These are phyloP conservation scores for Vigna unguiculata DNA, from an alignment of 306 rosid species.

Conservation along the genomic window DNA sequence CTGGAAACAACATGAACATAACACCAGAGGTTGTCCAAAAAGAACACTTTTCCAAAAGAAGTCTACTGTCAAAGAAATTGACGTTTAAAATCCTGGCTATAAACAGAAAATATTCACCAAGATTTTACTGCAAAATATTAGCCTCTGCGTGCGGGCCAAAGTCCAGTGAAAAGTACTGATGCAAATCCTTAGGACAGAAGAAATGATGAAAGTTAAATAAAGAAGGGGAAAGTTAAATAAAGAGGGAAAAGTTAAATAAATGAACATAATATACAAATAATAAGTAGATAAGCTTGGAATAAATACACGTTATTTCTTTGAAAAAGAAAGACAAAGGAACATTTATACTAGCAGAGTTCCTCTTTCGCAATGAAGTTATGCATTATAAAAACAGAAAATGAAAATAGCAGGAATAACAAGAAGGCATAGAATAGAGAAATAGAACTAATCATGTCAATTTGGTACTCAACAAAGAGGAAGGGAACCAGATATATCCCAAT, in stretches of 20 bases:
- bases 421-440: constrained; percentile 14
- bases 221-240: neutral
- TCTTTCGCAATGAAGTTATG: constrained; percentile 24
- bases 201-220: neutral
- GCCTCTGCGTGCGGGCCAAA: constrained; percentile 4
- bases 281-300: constrained; percentile 13
- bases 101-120: constrained; percentile 6
- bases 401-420: constrained; percentile 16
- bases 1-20: constrained; percentile 9
- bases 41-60: constrained; percentile 26
- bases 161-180: neutral
- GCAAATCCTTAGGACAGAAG: constrained; percentile 1
- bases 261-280: constrained; percentile 5
- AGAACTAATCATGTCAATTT: constrained; percentile 27
- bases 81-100: neutral
- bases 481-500: constrained; percentile 23
- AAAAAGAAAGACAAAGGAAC: neutral
- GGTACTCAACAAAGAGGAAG: neutral
- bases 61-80: neutral
- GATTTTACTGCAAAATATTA: constrained; percentile 1
- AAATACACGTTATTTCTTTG: neutral
- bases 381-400: constrained; percentile 23
- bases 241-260: neutral
- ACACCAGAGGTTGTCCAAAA: constrained; percentile 6
- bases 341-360: constrained; percentile 30